Conservation (phyloP, 2,329 filamentous ascomycete genomes). For the Bipolaris oryzae region DNA sequence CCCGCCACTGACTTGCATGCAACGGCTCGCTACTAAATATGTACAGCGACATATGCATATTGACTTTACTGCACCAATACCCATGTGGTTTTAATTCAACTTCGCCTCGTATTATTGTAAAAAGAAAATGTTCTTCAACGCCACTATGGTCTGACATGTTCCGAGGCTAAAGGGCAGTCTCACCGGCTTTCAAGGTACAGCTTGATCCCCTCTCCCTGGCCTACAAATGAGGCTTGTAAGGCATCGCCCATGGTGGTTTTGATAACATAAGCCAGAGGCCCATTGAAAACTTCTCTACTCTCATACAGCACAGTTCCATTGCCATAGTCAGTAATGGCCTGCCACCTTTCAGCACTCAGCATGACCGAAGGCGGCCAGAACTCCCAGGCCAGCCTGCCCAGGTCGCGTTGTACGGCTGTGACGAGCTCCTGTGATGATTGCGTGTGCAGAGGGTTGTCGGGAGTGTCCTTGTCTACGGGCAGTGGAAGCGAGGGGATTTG, state of each 20-base stretch:
- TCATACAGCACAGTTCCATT: slow-evolving; percentile 39
- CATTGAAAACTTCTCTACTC: slow-evolving; percentile 38
- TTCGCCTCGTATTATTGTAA: no score
- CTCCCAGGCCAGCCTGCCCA: slow-evolving; percentile 36
- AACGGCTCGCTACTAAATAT: background rate
- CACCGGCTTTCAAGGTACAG: slow-evolving; percentile 16
- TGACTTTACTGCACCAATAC: background rate
- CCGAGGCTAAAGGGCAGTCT: no score
- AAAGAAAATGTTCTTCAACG: background rate
- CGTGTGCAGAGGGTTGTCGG: slow-evolving; percentile 31
- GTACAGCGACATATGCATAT: background rate
- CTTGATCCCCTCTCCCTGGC: slow-evolving; percentile 38
- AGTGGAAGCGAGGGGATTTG: slow-evolving; percentile 40
- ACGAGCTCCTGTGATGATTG: slow-evolving; percentile 37
- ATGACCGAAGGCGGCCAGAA: slow-evolving; percentile 14
- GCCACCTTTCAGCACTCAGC: slow-evolving; percentile 35
- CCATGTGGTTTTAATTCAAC: no score
- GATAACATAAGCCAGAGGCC: slow-evolving; percentile 23
- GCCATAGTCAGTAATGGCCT: slow-evolving; percentile 33
- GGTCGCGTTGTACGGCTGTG: slow-evolving; percentile 34
- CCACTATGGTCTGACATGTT: background rate
- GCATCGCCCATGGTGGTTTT: slow-evolving; percentile 19
- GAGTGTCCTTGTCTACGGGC: slow-evolving; percentile 34
- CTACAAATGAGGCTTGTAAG: slow-evolving; percentile 36
- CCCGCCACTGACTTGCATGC: background rate